Evolutionary conservation across 1,284 basidiomycete genomes (phyloP).

Genomic region (Marasmius fiardii): DNA sequence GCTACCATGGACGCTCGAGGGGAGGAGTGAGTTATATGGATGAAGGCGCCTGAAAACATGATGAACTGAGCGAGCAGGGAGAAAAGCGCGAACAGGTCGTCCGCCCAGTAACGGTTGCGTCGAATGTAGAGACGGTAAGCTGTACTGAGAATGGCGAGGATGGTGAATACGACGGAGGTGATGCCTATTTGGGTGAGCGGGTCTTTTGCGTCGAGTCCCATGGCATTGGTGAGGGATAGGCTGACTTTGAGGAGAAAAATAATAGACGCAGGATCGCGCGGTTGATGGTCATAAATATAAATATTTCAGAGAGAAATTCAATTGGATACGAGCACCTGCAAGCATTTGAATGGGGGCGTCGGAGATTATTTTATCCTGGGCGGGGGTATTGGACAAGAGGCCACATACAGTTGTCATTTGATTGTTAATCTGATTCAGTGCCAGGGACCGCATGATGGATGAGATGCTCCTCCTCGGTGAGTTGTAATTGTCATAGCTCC

Average conservation of each 20-base stretch:
- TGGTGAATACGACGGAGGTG: not conserved
- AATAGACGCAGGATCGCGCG: too few species aligned
- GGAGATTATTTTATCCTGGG: too few species aligned
- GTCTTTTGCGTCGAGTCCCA: constrained; percentile 13
- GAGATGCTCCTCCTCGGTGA: too few species aligned
- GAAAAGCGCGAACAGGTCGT: constrained; percentile 24
- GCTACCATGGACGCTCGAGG: constrained; percentile 19
- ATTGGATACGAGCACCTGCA: too few species aligned
- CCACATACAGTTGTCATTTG: too few species aligned
- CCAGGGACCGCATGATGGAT: too few species aligned
- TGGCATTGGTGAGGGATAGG: not conserved
- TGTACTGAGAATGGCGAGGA: constrained; percentile 1
- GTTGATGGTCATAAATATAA: too few species aligned
- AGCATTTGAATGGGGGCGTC: too few species aligned
- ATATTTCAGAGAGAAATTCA: too few species aligned
- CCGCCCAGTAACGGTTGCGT: constrained; percentile 29
- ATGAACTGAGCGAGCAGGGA: constrained; percentile 16
- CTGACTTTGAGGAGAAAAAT: not conserved
- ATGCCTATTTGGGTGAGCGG: constrained; percentile 27
- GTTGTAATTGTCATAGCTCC: too few species aligned
- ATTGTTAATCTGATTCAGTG: too few species aligned
- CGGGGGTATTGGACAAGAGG: too few species aligned
- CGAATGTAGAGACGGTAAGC: constrained; percentile 24
- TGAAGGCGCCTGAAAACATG: constrained; percentile 19
- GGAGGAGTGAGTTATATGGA: constrained; percentile 10